Evolutionary conservation across 2,329 filamentous ascomycete genomes (phyloP), one percentile per base, ranked within the genome.

Genomic region (Elsinoe australis): DNA sequence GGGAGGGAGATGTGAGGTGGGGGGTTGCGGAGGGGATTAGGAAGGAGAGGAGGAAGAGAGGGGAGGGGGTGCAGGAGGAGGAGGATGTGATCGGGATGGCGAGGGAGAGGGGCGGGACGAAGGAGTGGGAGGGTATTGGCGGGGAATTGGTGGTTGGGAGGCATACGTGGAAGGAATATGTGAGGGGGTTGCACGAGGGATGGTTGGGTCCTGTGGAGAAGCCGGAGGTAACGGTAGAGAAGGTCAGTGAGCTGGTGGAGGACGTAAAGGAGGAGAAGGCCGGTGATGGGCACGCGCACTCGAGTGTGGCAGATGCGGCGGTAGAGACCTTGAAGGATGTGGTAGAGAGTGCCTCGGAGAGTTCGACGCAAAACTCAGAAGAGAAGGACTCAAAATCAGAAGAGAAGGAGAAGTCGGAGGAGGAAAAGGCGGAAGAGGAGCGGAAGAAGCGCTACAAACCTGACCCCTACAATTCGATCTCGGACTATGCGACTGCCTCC

Each of bases 121-220:
- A 71, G 19, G 80, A 86, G 26, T 90, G 83, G 60, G 73, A 82
- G 3, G 89, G 86, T 7, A 72, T 83, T 17, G 76, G 77, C 53
- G 92, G 92, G 35, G 90, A 96, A 62, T 74, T 98, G 45, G 80
- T 96, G 14, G 79, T 98, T 58, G 92, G 92, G 9, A 74, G 90
- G 49, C 85, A 95, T 63, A 83, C 90, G 7, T 98, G 92, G 92
- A 98, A 95, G 69, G 92, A 98, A 67, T 98, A 96, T 64, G 72
- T 96, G 18, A 77, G 89, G 51, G 92, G 92, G 36, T 62, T 96
- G 55, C 92, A 98, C 63, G 92, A 98, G 67, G 92, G 92, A 49
- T 98, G 92, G 90, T 70, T 98, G 18, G 90, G 92, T 0, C 88
- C 92, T 5, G 70, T 94, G 34, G 78, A 83, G 51, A 67, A 79